Evolutionary conservation across 2,329 filamentous ascomycete genomes (phyloP), one percentile per base, ranked within the genome.

Genomic region (Neoarthrinium moseri): DNA sequence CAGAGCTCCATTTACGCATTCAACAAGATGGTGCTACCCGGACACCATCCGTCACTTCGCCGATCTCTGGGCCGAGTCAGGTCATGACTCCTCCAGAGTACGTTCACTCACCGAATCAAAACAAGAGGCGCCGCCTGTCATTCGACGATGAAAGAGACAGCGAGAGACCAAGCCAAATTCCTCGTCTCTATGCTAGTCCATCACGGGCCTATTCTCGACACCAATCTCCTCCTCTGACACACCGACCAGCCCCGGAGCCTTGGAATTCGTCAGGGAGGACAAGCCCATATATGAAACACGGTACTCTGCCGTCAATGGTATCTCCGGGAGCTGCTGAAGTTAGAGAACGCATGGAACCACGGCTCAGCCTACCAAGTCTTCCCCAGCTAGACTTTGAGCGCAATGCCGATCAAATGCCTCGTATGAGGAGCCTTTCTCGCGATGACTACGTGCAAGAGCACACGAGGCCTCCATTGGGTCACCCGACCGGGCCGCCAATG

Each of bases 121-220:
- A 62, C 56, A 80, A 79, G 63, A 69, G 75, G 49, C 71, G 71
- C 52, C 68, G 74, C 15, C 52, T 70, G 6, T 73, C 71, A 2
- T 58, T 65, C 42, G 73, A 75, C 4, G 62, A 67, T 17, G 69
- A 71, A 21, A 57, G 56, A 24, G 69, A 72, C 22, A 49, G 30
- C 6, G 65, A 72, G 44, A 64, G 70, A 36, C 62, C 60, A 4
- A 72, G 68, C 51, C 72, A 71, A 33, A 63, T 78, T 12, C 75
- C 77, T 22, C 67, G 77, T 29, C 61, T 73, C 24, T 77, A 74
- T 54, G 63, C 62, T 37, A 66, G 62, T 52, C 63, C 68, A 5
- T 55, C 58, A 24, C 56, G 45, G 48, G 49, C 22, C 6, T 36
- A 37, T 26, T 45, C 54, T 42, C 61, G 62, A 23, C 65, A 65